A percentile compares a stretch with the other conserved stretches of the same genome.
These are phyloP conservation scores for Pseudotulostoma volvatum DNA, from an alignment of 495 filamentous ascomycete genomes.

Conservation along the genomic window DNA sequence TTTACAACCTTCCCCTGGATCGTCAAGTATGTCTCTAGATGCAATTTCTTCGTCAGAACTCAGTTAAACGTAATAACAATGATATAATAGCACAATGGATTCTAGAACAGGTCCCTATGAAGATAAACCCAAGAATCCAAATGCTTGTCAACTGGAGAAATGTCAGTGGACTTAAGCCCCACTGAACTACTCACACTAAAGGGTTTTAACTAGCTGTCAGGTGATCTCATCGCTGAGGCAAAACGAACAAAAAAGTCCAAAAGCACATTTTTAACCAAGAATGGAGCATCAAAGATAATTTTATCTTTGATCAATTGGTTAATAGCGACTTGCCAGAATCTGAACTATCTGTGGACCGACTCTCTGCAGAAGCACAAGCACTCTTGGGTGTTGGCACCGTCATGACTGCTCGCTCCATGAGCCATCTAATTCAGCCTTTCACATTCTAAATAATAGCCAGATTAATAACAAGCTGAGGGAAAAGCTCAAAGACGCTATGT, in stretches of 20 bases:
- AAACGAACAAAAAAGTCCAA: neutral
- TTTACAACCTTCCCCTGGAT: conserved; percentile 3
- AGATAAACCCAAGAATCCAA: too few relatives aligned
- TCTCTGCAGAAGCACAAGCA: conserved; percentile 16
- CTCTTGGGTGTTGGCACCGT: conserved; percentile 20
- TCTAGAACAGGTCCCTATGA: too few relatives aligned
- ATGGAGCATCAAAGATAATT: neutral
- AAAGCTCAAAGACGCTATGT: conserved; percentile 15
- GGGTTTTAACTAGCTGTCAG: neutral
- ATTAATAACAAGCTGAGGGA: conserved; percentile 5
- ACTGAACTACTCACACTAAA: neutral
- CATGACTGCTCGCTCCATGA: conserved; percentile 17
- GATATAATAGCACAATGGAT: too few relatives aligned
- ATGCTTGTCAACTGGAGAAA: too few relatives aligned
- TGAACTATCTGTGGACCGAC: conserved; percentile 10
- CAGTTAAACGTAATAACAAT: neutral
- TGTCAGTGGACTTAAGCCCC: too few relatives aligned
- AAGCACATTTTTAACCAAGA: neutral
- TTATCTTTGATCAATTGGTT: conserved; percentile 8
- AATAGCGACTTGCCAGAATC: conserved; percentile 4
- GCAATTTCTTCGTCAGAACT: neutral
- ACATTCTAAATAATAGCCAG: too few relatives aligned
- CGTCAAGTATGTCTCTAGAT: conserved; percentile 3
- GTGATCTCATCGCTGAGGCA: neutral
- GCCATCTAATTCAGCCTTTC: neutral